Conservation (phyloP, 2,329 filamentous ascomycete genomes). For the Colletotrichum tabaci region DNA sequence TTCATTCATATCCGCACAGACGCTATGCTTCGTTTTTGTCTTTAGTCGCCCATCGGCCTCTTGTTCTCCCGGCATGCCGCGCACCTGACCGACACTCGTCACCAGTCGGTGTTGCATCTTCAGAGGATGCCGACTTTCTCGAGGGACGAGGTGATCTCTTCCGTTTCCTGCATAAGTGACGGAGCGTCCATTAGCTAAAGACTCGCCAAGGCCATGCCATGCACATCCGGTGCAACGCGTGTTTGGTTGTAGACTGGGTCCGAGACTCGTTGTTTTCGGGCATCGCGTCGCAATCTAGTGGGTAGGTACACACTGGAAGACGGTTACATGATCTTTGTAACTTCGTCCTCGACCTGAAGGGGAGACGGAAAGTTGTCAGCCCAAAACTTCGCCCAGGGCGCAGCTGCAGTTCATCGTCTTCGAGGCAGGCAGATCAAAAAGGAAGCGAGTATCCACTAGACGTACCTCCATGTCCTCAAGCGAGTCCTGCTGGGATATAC, state of each 20-base stretch:
- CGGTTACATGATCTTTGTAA: constrained; percentile 88
- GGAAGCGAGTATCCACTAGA: constrained; percentile 47
- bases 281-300: constrained; percentile 31
- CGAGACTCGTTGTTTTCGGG: constrained; percentile 19
- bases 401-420: constrained; percentile 27
- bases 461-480: constrained; percentile 99
- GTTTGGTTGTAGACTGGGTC: constrained; percentile 23
- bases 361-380: constrained; percentile 64
- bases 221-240: constrained; percentile 15
- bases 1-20: constrained; percentile 21
- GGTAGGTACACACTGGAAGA: constrained; percentile 39
- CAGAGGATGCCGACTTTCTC: constrained; percentile 59
- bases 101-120: constrained; percentile 47
- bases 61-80: constrained; percentile 8
- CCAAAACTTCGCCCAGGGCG: constrained; percentile 37
- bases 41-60: constrained; percentile 19
- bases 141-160: constrained; percentile 55
- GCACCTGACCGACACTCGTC: constrained; percentile 6
- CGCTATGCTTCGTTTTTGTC: constrained; percentile 27
- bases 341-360: constrained; percentile 87
- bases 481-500: constrained; percentile 97
- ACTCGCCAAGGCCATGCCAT: constrained; percentile 32
- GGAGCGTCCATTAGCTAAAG: constrained; percentile 46
- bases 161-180: constrained; percentile 49
- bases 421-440: constrained; percentile 11